phyloP scores from a whole-genome alignment of 306 rosid species.

The Begonia fuchsioides region DNA sequence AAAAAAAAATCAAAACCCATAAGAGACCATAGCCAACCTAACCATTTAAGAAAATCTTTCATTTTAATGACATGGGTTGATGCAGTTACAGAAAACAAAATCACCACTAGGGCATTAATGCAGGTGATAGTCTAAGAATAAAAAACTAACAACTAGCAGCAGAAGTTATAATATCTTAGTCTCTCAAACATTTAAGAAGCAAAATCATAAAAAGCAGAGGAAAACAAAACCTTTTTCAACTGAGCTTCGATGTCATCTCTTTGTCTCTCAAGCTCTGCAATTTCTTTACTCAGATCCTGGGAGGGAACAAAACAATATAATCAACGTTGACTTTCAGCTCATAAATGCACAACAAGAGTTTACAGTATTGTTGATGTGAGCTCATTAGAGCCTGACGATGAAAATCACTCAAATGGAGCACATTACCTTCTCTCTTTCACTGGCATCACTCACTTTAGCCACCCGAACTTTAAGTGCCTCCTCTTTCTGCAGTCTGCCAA shows the following conservation, averaged over 20 bases:
- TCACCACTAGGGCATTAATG: too few species aligned
- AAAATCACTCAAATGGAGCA: conserved; percentile 9
- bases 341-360: not conserved
- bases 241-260: conserved; percentile 86
- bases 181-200: too few species aligned
- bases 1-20: not conserved
- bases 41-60: not conserved
- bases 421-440: conserved; percentile 86
- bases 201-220: too few species aligned
- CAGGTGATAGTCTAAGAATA: too few species aligned
- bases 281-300: conserved; percentile 67
- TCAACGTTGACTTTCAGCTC: not conserved
- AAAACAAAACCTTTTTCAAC: conserved; percentile 86
- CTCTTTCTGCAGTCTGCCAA: conserved; percentile 66
- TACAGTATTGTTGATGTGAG: conserved; percentile 1
- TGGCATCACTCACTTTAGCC: conserved; percentile 49
- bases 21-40: not conserved
- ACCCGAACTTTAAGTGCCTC: conserved; percentile 87
- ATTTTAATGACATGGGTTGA: too few species aligned
- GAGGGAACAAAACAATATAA: conserved; percentile 7
- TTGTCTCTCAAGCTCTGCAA: conserved; percentile 63
- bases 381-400: conserved; percentile 7
- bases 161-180: too few species aligned
- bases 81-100: too few species aligned
- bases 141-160: too few species aligned